A percentile compares a stretch with the other conserved stretches of the same genome.
Evolutionary conservation across 306 rosid genomes (phyloP).

Genomic region (Abrus precatorius): DNA sequence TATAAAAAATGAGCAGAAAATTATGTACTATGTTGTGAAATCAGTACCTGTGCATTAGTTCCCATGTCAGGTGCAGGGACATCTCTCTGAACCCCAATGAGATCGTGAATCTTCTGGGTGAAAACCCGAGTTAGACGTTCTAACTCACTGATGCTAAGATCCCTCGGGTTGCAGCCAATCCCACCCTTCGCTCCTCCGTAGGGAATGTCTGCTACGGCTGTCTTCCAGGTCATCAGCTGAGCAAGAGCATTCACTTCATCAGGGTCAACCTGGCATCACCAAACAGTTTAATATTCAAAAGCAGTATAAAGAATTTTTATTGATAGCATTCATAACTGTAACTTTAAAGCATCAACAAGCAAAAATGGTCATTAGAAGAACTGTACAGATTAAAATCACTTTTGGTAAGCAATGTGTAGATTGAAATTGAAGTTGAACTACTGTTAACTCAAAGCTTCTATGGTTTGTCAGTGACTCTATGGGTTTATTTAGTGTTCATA

Average conservation of each 20-base stretch:
- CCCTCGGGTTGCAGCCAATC: slow-evolving; percentile 80
- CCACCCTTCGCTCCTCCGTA: slow-evolving; percentile 94
- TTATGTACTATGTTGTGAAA: not conserved
- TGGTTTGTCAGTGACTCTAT: not conserved
- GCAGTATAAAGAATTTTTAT: slow-evolving; percentile 8
- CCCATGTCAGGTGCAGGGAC: slow-evolving; percentile 93
- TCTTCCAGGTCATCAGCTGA: slow-evolving; percentile 88
- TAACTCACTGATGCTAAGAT: slow-evolving; percentile 66
- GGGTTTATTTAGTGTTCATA: not conserved
- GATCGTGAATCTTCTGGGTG: slow-evolving; percentile 84
- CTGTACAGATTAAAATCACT: not conserved
- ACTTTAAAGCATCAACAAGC: slow-evolving; percentile 11
- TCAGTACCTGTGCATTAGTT: slow-evolving; percentile 72
- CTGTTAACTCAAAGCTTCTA: not conserved
- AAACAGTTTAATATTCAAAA: slow-evolving; percentile 8
- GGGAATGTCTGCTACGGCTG: slow-evolving; percentile 78
- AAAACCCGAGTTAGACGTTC: slow-evolving; percentile 88
- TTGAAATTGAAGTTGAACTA: slow-evolving; percentile 8
- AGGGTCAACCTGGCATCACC: slow-evolving; percentile 71
- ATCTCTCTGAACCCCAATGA: slow-evolving; percentile 75
- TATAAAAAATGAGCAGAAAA: not conserved
- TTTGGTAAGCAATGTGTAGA: not conserved
- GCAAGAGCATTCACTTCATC: slow-evolving; percentile 89
- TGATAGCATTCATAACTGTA: slow-evolving; percentile 30
- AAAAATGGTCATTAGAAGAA: slow-evolving; percentile 1